phyloP scores from a whole-genome alignment of 2,329 filamentous ascomycete species.

The Aspergillus oerlinghausenensis region DNA sequence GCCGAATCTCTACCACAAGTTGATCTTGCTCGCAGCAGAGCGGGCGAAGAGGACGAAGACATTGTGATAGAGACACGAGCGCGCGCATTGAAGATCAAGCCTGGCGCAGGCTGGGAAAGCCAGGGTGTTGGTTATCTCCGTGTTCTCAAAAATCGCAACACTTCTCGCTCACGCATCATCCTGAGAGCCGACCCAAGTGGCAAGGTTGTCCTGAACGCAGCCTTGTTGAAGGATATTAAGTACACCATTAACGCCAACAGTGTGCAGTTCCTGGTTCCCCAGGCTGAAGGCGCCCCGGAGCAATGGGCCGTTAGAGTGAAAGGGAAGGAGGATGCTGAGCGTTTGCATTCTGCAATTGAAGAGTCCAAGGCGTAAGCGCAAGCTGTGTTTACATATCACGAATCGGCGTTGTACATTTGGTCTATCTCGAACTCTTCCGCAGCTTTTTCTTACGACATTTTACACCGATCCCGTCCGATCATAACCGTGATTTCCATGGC shows the following conservation, averaged over 20 bases:
- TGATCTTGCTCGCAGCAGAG: conserved; percentile 61
- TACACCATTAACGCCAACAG: conserved; percentile 56
- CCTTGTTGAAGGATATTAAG: conserved; percentile 55
- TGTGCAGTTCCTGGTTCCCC: conserved; percentile 43
- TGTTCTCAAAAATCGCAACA: conserved; percentile 68
- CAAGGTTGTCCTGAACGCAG: conserved; percentile 67
- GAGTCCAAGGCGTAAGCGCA: conserved; percentile 16
- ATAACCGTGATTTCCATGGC: conserved; percentile 1
- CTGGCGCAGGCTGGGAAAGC: conserved; percentile 56
- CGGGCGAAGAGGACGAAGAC: conserved; percentile 69
- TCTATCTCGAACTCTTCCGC: conserved; percentile 9
- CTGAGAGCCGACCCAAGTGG: conserved; percentile 72
- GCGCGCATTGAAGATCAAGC: conserved; percentile 61
- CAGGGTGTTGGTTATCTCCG: conserved; percentile 69
- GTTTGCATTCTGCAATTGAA: conserved; percentile 15
- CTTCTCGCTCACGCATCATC: conserved; percentile 62
- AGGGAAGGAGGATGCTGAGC: conserved; percentile 16
- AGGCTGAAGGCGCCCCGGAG: conserved; percentile 58
- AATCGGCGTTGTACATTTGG: conserved; percentile 11
- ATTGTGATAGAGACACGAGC: conserved; percentile 66
- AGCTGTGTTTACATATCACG: conserved; percentile 2
- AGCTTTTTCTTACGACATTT: not conserved
- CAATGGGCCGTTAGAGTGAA: conserved; percentile 70
- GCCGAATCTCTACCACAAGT: conserved; percentile 62
- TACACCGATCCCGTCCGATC: not conserved